phyloP scores from a whole-genome alignment of 768 basidiomycete species.

The Gelatoporia subvermispora region DNA sequence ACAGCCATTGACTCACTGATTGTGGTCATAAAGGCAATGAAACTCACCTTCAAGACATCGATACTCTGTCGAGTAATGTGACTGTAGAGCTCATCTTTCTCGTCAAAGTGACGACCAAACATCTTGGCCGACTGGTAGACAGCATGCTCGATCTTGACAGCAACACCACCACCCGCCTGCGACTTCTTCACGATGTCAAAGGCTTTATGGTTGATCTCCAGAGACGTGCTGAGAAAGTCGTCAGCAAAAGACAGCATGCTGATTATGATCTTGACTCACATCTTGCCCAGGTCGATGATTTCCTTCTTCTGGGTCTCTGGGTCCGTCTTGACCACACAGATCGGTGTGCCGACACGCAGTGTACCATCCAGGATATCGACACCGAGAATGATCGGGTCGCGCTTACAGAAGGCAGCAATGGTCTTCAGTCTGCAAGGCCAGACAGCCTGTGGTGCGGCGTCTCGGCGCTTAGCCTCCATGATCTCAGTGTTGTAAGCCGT shows the following conservation, averaged over 20 bases:
- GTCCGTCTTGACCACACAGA: conserved; percentile 93
- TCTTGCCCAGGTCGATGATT: conserved; percentile 87
- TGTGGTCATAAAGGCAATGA: neutral
- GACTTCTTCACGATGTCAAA: conserved; percentile 87
- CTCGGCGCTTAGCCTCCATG: conserved; percentile 83
- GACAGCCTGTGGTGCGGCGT: conserved; percentile 91
- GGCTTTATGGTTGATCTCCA: conserved; percentile 96
- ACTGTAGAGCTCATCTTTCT: conserved; percentile 91
- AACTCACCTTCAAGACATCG: conserved; percentile 85
- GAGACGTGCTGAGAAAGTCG: conserved; percentile 61
- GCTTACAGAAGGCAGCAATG: conserved; percentile 92
- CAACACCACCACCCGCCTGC: conserved; percentile 94
- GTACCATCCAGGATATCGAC: conserved; percentile 94
- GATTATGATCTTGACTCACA: conserved; percentile 48
- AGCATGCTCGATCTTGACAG: conserved; percentile 97
- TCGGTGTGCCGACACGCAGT: conserved; percentile 85
- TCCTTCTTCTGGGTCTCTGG: conserved; percentile 85
- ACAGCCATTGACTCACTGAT: conserved; percentile 6
- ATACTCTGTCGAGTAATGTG: conserved; percentile 91
- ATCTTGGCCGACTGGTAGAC: conserved; percentile 93
- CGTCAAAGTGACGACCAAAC: conserved; percentile 94
- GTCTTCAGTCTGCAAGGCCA: conserved; percentile 95
- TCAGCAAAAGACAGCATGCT: neutral
- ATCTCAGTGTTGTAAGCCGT: conserved; percentile 92
- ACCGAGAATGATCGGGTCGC: conserved; percentile 96